These are phyloP conservation scores for Cyclanthera cordifolia DNA, from an alignment of 306 rosid genomes.

Conservation along the genomic window DNA sequence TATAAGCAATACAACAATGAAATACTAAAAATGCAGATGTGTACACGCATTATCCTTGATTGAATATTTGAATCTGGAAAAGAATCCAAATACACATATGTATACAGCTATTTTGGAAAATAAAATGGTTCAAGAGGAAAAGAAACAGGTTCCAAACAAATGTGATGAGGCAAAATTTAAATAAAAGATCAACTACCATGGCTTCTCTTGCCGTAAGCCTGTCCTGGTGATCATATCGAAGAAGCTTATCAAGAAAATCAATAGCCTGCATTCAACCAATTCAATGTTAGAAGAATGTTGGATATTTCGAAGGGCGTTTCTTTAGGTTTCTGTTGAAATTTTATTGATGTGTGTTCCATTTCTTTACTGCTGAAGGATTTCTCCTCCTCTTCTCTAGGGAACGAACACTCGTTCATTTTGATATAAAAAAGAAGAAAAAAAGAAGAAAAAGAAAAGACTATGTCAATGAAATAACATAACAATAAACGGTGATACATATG, in stretches of 20 bases:
- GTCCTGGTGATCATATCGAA: slow-evolving; percentile 91
- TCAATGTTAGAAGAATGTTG: not conserved
- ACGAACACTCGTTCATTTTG: not conserved
- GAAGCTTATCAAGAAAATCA: slow-evolving; percentile 96
- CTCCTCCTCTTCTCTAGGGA: not conserved
- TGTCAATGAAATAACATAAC: not conserved
- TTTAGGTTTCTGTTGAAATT: not conserved
- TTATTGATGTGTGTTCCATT: not conserved
- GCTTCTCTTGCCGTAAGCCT: slow-evolving; percentile 95
- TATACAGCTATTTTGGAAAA: too few relatives aligned
- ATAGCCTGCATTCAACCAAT: slow-evolving; percentile 47
- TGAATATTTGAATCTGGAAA: too few relatives aligned
- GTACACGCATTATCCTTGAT: too few relatives aligned
- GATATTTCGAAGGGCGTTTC: not conserved
- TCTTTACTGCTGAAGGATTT: not conserved
- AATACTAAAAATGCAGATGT: too few relatives aligned
- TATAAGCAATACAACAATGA: too few relatives aligned
- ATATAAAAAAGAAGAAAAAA: not conserved
- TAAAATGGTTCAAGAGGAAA: too few relatives aligned
- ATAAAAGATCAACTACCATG: slow-evolving; percentile 39
- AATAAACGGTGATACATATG: not conserved
- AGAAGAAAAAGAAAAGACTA: not conserved
- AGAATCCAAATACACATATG: too few relatives aligned
- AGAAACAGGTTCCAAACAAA: not conserved
- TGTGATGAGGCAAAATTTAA: not conserved